Evolutionary conservation across 768 basidiomycete species (phyloP), one percentile per base, ranked within the genome.

Genomic region (Lenzites betulinus): DNA sequence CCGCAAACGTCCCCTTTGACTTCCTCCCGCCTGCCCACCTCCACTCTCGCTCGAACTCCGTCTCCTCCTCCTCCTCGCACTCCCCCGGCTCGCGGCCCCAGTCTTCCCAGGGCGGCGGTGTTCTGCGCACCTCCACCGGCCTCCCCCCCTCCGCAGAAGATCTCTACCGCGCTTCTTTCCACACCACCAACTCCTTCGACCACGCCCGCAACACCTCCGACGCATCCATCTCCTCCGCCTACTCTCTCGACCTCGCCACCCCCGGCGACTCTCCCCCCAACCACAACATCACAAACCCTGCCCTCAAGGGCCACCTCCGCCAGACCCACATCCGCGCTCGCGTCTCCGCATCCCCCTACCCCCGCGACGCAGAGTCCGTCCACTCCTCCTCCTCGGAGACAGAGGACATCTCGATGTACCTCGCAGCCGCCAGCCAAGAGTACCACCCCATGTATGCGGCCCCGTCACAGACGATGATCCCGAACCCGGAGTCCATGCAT

Each of bases 371-470:
- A 13, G 90, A 92, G 78, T 89, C 87, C 70, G 89, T 92, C 63
- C 90, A 93, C 68, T 92, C 91, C 12, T 92, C 90, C 43, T 92
- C 90, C 54, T 89, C 87, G 75, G 92, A 93, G 77, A 87, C 91
- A n/a, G 92, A 94, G 66, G 92, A 93, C 71, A 81, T 92, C 63
- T 80, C 89, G 65, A 86, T 92, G 86, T 92, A 84, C 75, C 81
- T 92, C 58, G 76, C 78, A 46, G 78, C 79, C 59, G 69, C 78
- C 11, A 68, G 80, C 23, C 74, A 81, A 52, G 89, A 83, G 56
- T 91, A 92, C 71, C 79, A 85, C 69, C 71, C 79, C 66, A 87
- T 92, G 81, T 92, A 83, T 70, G 66, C 66, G 65, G 74, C 59
- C 71, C 68, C 81, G 51, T 77, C 72, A 73, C 67, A 70, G 77